phyloP scores from a whole-genome alignment of 1,284 basidiomycete genomes.

The Cryptococcus sp. region DNA sequence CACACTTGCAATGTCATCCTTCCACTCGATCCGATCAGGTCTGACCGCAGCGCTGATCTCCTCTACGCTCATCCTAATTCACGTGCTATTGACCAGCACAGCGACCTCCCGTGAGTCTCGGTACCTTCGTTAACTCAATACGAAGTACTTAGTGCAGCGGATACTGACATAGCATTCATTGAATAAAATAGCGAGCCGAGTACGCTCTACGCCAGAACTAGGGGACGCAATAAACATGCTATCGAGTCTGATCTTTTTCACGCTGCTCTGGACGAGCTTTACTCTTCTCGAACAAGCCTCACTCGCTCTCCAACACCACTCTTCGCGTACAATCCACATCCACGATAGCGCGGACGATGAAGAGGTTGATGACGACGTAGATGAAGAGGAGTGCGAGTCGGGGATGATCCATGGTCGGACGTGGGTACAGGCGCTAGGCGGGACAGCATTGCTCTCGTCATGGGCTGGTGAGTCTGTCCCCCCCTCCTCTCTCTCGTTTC shows the following conservation, averaged over 20 bases:
- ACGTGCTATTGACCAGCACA: conserved; percentile 21
- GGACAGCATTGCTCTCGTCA: neutral
- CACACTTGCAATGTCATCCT: neutral
- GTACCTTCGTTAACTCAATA: neutral
- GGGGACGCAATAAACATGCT: conserved; percentile 8
- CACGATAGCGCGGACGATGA: neutral
- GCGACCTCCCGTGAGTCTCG: conserved; percentile 19
- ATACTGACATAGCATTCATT: too few relatives aligned
- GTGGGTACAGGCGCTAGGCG: neutral
- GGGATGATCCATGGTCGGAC: neutral
- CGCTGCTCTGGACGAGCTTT: conserved; percentile 33
- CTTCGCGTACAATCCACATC: neutral
- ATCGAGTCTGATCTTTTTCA: conserved; percentile 30
- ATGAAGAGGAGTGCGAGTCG: conserved; percentile 1
- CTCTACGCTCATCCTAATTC: conserved; percentile 22
- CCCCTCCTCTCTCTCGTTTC: too few relatives aligned
- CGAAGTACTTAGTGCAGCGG: too few relatives aligned
- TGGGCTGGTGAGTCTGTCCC: too few relatives aligned
- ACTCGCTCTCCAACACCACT: neutral
- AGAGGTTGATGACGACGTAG: neutral
- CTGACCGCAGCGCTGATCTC: conserved; percentile 20
- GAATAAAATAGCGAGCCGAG: neutral
- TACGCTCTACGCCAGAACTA: conserved; percentile 3
- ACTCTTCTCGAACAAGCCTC: conserved; percentile 22
- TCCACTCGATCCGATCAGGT: conserved; percentile 16